Percentiles rank a stretch among this genome's conserved stretches.
phyloP scores from a whole-genome alignment of 139 green algal species.

The Coccomyxa sp. region DNA sequence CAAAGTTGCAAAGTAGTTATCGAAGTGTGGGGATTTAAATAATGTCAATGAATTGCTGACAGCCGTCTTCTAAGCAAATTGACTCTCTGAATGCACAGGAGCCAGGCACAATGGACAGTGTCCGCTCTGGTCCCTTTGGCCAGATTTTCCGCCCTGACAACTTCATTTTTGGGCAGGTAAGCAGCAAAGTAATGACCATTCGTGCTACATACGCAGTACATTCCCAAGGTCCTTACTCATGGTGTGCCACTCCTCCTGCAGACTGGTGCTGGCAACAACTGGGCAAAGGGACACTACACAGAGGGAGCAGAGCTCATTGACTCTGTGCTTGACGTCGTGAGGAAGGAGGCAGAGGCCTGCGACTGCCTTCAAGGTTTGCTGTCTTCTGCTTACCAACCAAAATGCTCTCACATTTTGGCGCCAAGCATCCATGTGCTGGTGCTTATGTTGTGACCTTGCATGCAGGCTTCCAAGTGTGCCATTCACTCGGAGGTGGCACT shows the following conservation, averaged over 20 bases:
- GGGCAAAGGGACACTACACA: constrained; percentile 99
- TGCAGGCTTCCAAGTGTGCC: constrained; percentile 88
- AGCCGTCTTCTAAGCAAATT: too few species aligned
- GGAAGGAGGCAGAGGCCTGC: constrained; percentile 97
- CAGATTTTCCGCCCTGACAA: constrained; percentile 95
- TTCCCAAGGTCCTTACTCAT: neutral
- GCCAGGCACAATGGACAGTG: constrained; percentile 95
- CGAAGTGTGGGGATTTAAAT: too few species aligned
- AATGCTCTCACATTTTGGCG: neutral
- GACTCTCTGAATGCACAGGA: constrained; percentile 42
- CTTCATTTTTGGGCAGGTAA: constrained; percentile 89
- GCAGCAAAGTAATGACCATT: neutral
- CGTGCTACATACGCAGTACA: neutral
- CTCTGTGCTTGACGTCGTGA: constrained; percentile 94
- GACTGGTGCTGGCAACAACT: constrained; percentile 98
- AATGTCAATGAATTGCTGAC: too few species aligned
- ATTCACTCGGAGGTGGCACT: constrained; percentile 92
- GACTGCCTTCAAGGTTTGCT: constrained; percentile 91
- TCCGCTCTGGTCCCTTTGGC: constrained; percentile 93
- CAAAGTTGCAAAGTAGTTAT: too few species aligned
- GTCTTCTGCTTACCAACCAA: neutral
- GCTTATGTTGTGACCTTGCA: neutral
- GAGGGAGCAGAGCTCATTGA: constrained; percentile 98
- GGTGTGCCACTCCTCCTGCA: constrained; percentile 33
- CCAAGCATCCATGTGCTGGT: neutral